phyloP scores from a whole-genome alignment of 352 stramenopile species.

The Pythium apleroticum region DNA sequence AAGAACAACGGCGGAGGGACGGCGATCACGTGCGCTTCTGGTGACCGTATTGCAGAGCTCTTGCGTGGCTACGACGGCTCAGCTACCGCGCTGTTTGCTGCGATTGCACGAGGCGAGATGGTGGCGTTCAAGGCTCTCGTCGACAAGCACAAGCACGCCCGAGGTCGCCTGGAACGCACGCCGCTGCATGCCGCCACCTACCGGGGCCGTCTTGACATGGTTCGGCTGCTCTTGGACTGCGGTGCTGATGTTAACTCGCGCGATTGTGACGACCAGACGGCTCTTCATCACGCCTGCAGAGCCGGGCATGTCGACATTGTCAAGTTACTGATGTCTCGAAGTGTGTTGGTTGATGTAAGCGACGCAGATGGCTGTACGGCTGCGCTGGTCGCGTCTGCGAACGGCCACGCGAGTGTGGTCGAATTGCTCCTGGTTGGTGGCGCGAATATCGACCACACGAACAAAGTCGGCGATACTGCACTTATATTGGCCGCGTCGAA shows the following conservation, averaged over 20 bases:
- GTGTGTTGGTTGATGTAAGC: too few species aligned
- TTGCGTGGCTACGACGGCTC: conserved; percentile 7
- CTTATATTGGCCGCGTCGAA: too few species aligned
- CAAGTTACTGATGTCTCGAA: not conserved
- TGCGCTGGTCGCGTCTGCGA: too few species aligned
- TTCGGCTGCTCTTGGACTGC: conserved; percentile 27
- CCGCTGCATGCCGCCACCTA: conserved; percentile 44
- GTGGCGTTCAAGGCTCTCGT: not conserved
- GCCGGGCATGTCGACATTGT: not conserved
- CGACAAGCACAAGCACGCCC: conserved; percentile 11
- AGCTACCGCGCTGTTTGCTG: not conserved
- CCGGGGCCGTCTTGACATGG: conserved; percentile 25
- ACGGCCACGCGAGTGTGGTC: too few species aligned
- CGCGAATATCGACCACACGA: too few species aligned
- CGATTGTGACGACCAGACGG: not conserved
- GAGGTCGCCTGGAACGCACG: conserved; percentile 32
- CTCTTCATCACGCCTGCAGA: not conserved
- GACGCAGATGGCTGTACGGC: too few species aligned
- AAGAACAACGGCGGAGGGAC: not conserved
- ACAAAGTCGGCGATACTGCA: too few species aligned
- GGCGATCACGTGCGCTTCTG: too few species aligned
- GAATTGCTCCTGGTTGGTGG: too few species aligned
- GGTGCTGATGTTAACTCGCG: conserved; percentile 1
- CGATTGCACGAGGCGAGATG: not conserved
- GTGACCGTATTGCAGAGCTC: too few species aligned